Base-by-base conservation (phyloP, 352 stramenopile genomes). In the Aphanomyces invadans region DNA sequence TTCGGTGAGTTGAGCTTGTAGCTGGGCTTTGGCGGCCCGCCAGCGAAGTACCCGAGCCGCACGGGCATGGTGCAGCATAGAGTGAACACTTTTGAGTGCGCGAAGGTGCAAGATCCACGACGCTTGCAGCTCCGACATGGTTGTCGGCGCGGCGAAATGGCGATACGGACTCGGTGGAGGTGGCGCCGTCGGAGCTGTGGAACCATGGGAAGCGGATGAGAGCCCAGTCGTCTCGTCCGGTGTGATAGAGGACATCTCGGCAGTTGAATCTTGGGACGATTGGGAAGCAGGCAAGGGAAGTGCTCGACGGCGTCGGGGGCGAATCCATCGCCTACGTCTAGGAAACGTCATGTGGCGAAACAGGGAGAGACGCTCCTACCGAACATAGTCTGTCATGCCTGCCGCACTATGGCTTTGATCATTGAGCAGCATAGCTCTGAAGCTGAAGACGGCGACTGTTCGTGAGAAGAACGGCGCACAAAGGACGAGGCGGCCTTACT, bases 251-350 rank as follows among this genome's bases (percentile, higher is more conserved):
- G n/a, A n/a, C n/a, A n/a, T n/a, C n/a, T n/a, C n/a, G n/a, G n/a
- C n/a, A n/a, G n/a, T n/a, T n/a, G n/a, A n/a, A n/a, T n/a, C n/a
- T n/a, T n/a, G n/a, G n/a, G n/a, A n/a, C n/a, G n/a, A n/a, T n/a
- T n/a, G n/a, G n/a, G n/a, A n/a, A n/a, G n/a, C n/a, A n/a, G n/a
- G n/a, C n/a, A n/a, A n/a, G n/a, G n/a, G n/a, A n/a, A n/a, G n/a
- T n/a, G n/a, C n/a, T n/a, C 23, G 70, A 2, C 78, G 76, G 56
- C 75, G 71, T 7, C 83, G 80, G 15, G 65, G 76, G 17, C 83
- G 79, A 17, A 89, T 65, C 83, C 83, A 92, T 32, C 83, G 73
- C 4, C 83, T 73, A 3, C 83, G 73, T 56, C 55, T 64, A 48
- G 5, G 21, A 28, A 48, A 3, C 9, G n/a, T n/a, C n/a, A n/a